A percentile compares a stretch with the other conserved stretches of the same genome.
Evolutionary conservation across 371 early-diverging fungal species (phyloP).

Genomic region (Mucor irregularis): DNA sequence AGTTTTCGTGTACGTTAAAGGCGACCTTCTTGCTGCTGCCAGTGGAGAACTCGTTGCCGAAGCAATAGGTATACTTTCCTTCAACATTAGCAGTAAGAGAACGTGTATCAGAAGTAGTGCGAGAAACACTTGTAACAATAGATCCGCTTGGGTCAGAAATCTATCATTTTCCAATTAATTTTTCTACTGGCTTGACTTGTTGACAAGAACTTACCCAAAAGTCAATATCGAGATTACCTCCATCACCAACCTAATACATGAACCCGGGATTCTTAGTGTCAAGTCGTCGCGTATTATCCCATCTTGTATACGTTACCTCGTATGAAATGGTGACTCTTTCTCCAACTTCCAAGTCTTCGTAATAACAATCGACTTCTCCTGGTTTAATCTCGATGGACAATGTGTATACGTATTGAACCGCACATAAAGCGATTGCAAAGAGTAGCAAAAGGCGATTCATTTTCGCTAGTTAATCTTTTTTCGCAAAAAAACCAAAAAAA

Average conservation of each 20-base stretch:
- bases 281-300: not conserved
- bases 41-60: conserved; percentile 65
- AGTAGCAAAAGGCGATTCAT: conserved; percentile 15
- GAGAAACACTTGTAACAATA: conserved; percentile 48
- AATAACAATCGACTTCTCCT: conserved; percentile 53
- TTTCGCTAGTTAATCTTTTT: not conserved
- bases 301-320: conserved; percentile 61
- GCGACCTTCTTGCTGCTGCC: conserved; percentile 51
- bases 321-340: conserved; percentile 69
- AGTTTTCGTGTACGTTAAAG: conserved; percentile 53
- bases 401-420: conserved; percentile 4
- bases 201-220: conserved; percentile 60
- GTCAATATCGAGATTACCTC: conserved; percentile 71
- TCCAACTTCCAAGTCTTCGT: conserved; percentile 56
- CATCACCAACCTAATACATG: conserved; percentile 60
- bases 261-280: not conserved
- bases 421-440: conserved; percentile 13
- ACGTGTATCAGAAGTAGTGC: conserved; percentile 55
- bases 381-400: conserved; percentile 12
- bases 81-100: conserved; percentile 52
- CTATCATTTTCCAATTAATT: conserved; percentile 6
- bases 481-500: not conserved
- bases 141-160: conserved; percentile 44
- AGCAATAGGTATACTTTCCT: conserved; percentile 77
- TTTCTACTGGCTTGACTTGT: not conserved